These are phyloP conservation scores for Grosmannia clavigera DNA, from an alignment of 2,329 filamentous ascomycete genomes.

Conservation along the genomic window DNA sequence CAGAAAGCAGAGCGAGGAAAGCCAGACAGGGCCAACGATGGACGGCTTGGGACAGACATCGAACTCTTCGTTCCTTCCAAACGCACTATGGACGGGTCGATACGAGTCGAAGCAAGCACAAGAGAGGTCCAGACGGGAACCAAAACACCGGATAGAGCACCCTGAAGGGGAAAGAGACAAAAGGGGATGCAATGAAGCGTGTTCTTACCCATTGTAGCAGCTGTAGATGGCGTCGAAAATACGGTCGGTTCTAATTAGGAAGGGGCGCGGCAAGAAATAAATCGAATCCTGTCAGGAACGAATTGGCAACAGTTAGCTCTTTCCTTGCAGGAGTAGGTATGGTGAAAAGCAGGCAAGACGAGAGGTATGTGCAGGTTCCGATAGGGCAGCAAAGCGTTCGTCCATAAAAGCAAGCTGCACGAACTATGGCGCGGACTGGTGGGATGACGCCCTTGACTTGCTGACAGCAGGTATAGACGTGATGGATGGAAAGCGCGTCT, in stretches of 20 bases:
- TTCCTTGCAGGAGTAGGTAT: background rate
- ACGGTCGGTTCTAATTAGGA: conserved; percentile 2
- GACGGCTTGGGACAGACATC: background rate
- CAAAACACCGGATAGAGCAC: background rate
- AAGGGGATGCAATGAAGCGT: conserved; percentile 13
- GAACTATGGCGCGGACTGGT: background rate
- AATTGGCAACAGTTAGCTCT: conserved; percentile 16
- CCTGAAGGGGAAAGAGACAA: background rate
- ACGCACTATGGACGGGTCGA: background rate
- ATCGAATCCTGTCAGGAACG: conserved; percentile 14
- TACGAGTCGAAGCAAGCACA: background rate
- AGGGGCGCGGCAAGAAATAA: conserved; percentile 16
- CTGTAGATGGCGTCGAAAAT: background rate
- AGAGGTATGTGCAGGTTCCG: background rate
- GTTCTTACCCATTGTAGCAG: conserved; percentile 34
- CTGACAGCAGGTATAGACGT: background rate
- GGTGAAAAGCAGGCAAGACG: too few relatives aligned
- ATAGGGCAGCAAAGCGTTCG: background rate
- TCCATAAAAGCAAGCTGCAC: background rate
- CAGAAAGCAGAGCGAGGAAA: background rate
- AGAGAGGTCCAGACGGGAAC: conserved; percentile 5
- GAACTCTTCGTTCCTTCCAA: background rate
- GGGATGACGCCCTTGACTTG: background rate
- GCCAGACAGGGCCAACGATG: background rate
- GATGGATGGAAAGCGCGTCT: background rate